phyloP scores from a whole-genome alignment of 805 yeast species.

The Spathaspora girioi region DNA sequence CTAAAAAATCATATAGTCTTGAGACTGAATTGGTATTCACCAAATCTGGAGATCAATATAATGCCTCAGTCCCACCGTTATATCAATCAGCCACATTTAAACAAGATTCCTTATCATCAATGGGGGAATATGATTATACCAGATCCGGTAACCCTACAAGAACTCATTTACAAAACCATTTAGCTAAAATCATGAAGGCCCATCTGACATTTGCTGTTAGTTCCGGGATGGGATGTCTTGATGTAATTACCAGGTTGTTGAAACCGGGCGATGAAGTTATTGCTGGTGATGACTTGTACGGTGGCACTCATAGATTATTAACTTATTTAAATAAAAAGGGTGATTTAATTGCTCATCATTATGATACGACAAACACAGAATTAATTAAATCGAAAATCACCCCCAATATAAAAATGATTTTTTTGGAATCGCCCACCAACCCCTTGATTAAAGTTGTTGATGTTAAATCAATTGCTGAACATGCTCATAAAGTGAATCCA shows the following conservation, averaged over 20 bases:
- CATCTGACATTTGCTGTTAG: constrained; percentile 74
- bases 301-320: constrained; percentile 86
- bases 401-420: constrained; percentile 65
- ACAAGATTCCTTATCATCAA: constrained; percentile 63
- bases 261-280: constrained; percentile 85
- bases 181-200: constrained; percentile 79
- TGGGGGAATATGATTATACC: constrained; percentile 75
- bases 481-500: constrained; percentile 67
- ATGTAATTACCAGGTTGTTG: constrained; percentile 72
- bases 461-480: constrained; percentile 58
- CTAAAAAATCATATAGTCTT: constrained; percentile 42
- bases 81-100: constrained; percentile 96
- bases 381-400: constrained; percentile 55
- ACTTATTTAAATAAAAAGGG: constrained; percentile 65
- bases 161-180: constrained; percentile 70
- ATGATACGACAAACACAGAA: constrained; percentile 75
- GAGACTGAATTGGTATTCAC: constrained; percentile 70
- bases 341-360: constrained; percentile 64
- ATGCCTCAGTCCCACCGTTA: constrained; percentile 81
- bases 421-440: constrained; percentile 90
- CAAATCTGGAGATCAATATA: constrained; percentile 62
- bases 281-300: constrained; percentile 93
- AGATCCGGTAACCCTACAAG: constrained; percentile 95
- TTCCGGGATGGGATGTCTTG: constrained; percentile 91
- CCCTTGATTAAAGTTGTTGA: constrained; percentile 89